These are phyloP conservation scores for Chaetomium globosum DNA, from an alignment of 2,329 filamentous ascomycete genomes.

Conservation along the genomic window DNA sequence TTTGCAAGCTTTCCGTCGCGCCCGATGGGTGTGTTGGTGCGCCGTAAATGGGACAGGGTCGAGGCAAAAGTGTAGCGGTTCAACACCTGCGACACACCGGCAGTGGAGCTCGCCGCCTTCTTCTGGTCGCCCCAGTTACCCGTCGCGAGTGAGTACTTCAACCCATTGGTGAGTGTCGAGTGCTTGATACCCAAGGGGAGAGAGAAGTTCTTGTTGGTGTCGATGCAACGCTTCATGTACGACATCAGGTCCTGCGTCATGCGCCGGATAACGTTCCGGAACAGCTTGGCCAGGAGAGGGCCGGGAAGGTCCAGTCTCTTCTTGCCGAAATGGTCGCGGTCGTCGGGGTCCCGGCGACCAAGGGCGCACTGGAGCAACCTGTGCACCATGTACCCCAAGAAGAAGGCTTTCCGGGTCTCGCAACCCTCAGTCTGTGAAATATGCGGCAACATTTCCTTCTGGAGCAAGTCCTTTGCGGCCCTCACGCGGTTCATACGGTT, in stretches of 20 bases:
- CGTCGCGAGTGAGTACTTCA: conserved; percentile 96
- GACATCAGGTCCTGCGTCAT: conserved; percentile 88
- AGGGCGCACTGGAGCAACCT: conserved; percentile 90
- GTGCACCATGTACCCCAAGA: conserved; percentile 98
- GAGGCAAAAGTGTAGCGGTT: conserved; percentile 98
- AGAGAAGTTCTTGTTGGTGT: conserved; percentile 86
- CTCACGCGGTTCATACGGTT: conserved; percentile 85
- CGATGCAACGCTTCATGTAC: conserved; percentile 89
- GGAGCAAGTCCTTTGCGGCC: conserved; percentile 89
- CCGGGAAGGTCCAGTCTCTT: conserved; percentile 96
- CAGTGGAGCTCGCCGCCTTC: conserved; percentile 92
- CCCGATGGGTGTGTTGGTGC: conserved; percentile 96
- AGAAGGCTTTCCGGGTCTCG: conserved; percentile 95
- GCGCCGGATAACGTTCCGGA: conserved; percentile 87
- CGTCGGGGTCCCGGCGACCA: conserved; percentile 89
- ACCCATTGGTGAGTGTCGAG: conserved; percentile 84
- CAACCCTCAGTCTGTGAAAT: conserved; percentile 94
- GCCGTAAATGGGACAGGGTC: conserved; percentile 91
- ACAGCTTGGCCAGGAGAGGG: conserved; percentile 91
- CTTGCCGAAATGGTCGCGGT: conserved; percentile 98
- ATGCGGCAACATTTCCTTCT: conserved; percentile 94
- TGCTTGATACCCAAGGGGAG: conserved; percentile 88
- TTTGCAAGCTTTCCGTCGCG: conserved; percentile 98
- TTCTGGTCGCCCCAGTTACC: conserved; percentile 99
- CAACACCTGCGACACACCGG: conserved; percentile 95